phyloP scores from a whole-genome alignment of 1,139 yeast genomes.

The Yamadazyma diospyri region DNA sequence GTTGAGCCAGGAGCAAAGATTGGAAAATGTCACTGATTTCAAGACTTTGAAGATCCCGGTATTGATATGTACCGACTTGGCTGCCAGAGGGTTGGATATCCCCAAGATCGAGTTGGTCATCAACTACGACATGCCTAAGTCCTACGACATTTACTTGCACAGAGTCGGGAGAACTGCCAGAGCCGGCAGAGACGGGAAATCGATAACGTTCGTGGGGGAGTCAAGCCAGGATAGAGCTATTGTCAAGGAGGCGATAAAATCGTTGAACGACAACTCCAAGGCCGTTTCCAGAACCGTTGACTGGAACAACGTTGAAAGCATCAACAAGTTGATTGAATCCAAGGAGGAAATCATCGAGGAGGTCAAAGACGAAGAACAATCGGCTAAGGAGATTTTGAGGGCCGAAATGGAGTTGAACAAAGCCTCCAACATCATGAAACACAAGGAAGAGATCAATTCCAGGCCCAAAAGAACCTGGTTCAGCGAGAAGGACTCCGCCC shows the following conservation, averaged over 20 bases:
- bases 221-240: conserved; percentile 77
- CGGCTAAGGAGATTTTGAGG: conserved; percentile 75
- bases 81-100: conserved; percentile 98
- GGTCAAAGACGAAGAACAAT: conserved; percentile 81
- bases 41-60: conserved; percentile 81
- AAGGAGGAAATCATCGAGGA: conserved; percentile 66
- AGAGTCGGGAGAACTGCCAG: conserved; percentile 99
- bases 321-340: conserved; percentile 55
- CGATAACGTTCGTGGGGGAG: conserved; percentile 93
- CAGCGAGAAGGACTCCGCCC: conserved; percentile 53
- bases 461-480: conserved; percentile 98
- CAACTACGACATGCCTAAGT: conserved; percentile 94
- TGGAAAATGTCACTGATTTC: conserved; percentile 77
- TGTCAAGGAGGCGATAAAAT: conserved; percentile 81
- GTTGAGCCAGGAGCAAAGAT: conserved; percentile 91
- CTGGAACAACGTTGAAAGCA: conserved; percentile 76
- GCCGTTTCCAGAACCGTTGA: conserved; percentile 83
- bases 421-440: conserved; percentile 79
- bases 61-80: conserved; percentile 92
- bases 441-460: conserved; percentile 76
- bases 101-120: conserved; percentile 94
- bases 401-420: conserved; percentile 91
- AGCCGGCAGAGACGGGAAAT: conserved; percentile 94
- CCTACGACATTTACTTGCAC: conserved; percentile 86
- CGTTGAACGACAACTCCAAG: conserved; percentile 48